Conservation (phyloP, 2,329 filamentous ascomycete genomes). For the Penicillium nordicum region DNA sequence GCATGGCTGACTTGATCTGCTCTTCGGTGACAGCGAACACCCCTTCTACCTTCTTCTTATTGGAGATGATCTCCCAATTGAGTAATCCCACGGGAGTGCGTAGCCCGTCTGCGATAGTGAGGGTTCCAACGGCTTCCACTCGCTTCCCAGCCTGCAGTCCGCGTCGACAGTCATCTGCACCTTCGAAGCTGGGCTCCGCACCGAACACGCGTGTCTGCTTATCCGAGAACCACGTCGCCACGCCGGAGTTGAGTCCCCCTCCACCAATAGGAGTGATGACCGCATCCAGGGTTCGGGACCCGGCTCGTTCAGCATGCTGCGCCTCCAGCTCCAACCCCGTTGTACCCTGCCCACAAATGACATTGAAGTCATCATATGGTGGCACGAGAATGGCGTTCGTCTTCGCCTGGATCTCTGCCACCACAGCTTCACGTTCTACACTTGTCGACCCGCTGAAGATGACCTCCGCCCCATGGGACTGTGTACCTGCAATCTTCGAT, state of each 20-base stretch:
- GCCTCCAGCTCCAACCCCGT: constrained; percentile 75
- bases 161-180: constrained; percentile 75
- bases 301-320: constrained; percentile 61
- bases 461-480: constrained; percentile 71
- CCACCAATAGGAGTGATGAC: constrained; percentile 83
- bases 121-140: constrained; percentile 64
- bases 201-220: constrained; percentile 78
- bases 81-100: constrained; percentile 74
- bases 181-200: constrained; percentile 77
- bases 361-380: constrained; percentile 88
- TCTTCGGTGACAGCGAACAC: constrained; percentile 75
- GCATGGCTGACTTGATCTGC: constrained; percentile 74
- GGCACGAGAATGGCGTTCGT: constrained; percentile 79
- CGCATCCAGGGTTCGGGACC: constrained; percentile 52
- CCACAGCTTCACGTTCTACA: constrained; percentile 74
- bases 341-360: constrained; percentile 92
- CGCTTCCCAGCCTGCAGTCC: constrained; percentile 64
- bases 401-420: constrained; percentile 62
- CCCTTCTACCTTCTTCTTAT: constrained; percentile 64
- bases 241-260: constrained; percentile 80
- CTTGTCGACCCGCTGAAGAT: constrained; percentile 79
- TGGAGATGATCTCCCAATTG: constrained; percentile 75
- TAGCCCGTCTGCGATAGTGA: constrained; percentile 86
- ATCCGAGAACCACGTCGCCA: constrained; percentile 67
- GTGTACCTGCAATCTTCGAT: constrained; percentile 82